These are phyloP conservation scores for Ceratocystis lukuohia DNA, from an alignment of 2,329 filamentous ascomycete genomes.

Conservation along the genomic window DNA sequence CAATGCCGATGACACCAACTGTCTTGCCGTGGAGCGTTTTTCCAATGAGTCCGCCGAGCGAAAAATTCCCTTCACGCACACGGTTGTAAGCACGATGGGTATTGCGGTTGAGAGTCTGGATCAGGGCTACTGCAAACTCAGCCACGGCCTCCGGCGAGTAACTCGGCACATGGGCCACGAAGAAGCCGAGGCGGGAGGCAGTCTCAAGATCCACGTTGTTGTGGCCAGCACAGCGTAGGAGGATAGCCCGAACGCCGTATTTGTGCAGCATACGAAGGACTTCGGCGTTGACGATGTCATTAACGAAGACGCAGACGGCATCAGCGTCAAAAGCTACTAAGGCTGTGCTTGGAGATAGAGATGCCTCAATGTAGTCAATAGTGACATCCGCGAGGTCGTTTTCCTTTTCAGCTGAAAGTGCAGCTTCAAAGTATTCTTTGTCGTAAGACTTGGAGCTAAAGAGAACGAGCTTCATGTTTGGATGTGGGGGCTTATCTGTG, in stretches of 20 bases:
- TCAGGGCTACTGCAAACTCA: constrained; percentile 53
- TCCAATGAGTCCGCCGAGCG: constrained; percentile 49
- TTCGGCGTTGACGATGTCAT: constrained; percentile 41
- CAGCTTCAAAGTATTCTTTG: constrained; percentile 38
- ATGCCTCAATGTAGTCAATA: constrained; percentile 44
- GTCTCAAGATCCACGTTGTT: constrained; percentile 51
- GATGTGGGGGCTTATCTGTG: neutral
- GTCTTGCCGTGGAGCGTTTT: constrained; percentile 50
- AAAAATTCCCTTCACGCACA: constrained; percentile 55
- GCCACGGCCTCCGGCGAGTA: constrained; percentile 58
- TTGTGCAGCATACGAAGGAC: constrained; percentile 39
- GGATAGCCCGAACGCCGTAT: constrained; percentile 42
- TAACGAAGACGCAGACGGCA: constrained; percentile 56
- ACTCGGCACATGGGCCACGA: constrained; percentile 52
- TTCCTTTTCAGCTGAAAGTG: constrained; percentile 26
- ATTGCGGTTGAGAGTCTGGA: constrained; percentile 54
- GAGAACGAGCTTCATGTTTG: constrained; percentile 43
- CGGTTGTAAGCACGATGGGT: constrained; percentile 56
- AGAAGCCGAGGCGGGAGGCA: constrained; percentile 42
- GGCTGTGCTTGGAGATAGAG: constrained; percentile 43
- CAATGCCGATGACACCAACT: constrained; percentile 52
- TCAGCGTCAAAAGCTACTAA: constrained; percentile 38
- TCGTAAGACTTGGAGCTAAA: constrained; percentile 55
- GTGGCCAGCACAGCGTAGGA: constrained; percentile 54
- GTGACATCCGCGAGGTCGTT: constrained; percentile 30